phyloP scores from a whole-genome alignment of 768 basidiomycete species.

The Trametes sanguinea region DNA sequence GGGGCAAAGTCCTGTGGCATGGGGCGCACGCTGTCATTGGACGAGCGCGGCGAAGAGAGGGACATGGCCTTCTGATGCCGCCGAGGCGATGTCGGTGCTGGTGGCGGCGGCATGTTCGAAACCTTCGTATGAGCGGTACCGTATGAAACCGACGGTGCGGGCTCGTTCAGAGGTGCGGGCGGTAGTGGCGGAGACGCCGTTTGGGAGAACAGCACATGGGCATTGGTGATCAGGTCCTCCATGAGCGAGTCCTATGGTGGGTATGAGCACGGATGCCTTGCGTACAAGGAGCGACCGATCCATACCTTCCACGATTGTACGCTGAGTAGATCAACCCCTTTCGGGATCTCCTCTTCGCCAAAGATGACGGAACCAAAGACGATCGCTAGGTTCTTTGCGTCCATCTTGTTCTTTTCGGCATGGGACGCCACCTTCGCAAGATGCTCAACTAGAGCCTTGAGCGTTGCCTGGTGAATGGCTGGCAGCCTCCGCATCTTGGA shows the following conservation, averaged over 20 bases:
- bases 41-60: conserved; percentile 13
- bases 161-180: conserved; percentile 70
- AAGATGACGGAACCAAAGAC: conserved; percentile 89
- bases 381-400: conserved; percentile 87
- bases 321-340: conserved; percentile 68
- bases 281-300: too few species aligned
- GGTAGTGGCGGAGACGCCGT: conserved; percentile 59
- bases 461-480: conserved; percentile 79
- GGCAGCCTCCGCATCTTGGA: conserved; percentile 85
- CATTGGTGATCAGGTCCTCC: conserved; percentile 82
- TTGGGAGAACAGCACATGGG: conserved; percentile 64
- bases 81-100: conserved; percentile 25
- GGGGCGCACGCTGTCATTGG: conserved; percentile 9
- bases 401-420: conserved; percentile 88
- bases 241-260: conserved; percentile 61
- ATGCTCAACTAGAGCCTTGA: conserved; percentile 82
- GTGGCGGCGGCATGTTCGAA: conserved; percentile 46
- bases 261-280: not conserved
- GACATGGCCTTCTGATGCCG: conserved; percentile 8
- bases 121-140: conserved; percentile 75
- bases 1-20: conserved; percentile 63
- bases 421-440: conserved; percentile 68
- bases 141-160: conserved; percentile 56
- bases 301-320: conserved; percentile 76
- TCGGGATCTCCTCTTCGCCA: conserved; percentile 88